phyloP scores from a whole-genome alignment of 2,329 filamentous ascomycete genomes.

The Epichloe glyceriae region DNA sequence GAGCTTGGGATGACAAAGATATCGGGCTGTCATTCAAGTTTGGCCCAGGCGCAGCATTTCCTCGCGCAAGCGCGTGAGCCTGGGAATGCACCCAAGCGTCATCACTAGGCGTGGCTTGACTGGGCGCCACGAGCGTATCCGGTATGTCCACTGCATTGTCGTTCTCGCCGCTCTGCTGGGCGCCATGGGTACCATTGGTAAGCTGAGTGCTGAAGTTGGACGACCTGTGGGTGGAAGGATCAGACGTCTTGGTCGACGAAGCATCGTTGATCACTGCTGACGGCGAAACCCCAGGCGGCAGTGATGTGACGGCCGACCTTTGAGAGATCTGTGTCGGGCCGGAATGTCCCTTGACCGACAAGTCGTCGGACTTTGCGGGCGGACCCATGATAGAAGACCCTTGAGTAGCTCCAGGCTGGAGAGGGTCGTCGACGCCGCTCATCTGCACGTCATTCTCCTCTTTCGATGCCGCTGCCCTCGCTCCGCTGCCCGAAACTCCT shows the following conservation, averaged over 20 bases:
- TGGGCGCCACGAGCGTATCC: conserved; percentile 38
- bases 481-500: conserved; percentile 40
- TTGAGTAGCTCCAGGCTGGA: conserved; percentile 30
- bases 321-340: conserved; percentile 51
- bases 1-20: conserved; percentile 23
- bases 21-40: conserved; percentile 22
- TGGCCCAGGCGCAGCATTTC: conserved; percentile 16
- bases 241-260: conserved; percentile 83
- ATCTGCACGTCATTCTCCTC: conserved; percentile 46
- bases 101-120: conserved; percentile 37
- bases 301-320: conserved; percentile 43
- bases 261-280: conserved; percentile 64
- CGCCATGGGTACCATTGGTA: conserved; percentile 51
- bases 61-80: conserved; percentile 34
- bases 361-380: conserved; percentile 26
- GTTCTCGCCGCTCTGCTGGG: conserved; percentile 23
- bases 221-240: conserved; percentile 51
- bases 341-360: conserved; percentile 23
- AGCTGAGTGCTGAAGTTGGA: conserved; percentile 57
- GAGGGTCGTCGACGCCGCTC: conserved; percentile 39
- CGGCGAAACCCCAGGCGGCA: conserved; percentile 45
- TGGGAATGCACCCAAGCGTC: conserved; percentile 47
- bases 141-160: conserved; percentile 30
- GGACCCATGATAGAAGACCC: conserved; percentile 34
- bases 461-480: not conserved